Conservation (phyloP, 352 stramenopile genomes). For the Phytophthora constricta region DNA sequence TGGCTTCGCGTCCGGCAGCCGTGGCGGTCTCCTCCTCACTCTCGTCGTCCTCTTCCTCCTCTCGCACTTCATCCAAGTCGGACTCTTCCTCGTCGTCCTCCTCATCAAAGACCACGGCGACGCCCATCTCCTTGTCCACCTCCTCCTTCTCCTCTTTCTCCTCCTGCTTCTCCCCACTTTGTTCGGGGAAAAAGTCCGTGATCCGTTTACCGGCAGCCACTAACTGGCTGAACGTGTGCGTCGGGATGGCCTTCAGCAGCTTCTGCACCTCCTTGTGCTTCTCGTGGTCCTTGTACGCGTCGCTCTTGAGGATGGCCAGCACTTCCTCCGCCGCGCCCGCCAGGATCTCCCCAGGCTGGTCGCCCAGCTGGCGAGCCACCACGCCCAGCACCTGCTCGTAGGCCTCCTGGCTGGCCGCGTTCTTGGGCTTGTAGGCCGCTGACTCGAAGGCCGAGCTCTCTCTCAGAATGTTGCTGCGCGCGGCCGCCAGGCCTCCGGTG, state of each 20-base stretch:
- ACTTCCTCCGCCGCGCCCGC: slow-evolving; percentile 92
- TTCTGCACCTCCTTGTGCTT: slow-evolving; percentile 86
- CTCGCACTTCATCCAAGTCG: slow-evolving; percentile 92
- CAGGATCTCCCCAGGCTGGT: slow-evolving; percentile 92
- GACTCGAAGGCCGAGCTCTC: slow-evolving; percentile 79
- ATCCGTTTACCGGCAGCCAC: slow-evolving; percentile 89
- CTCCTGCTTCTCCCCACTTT: slow-evolving; percentile 36
- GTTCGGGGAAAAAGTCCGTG: slow-evolving; percentile 84
- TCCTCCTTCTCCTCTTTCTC: slow-evolving; percentile 39
- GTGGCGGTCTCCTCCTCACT: slow-evolving; percentile 48
- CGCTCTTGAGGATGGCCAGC: slow-evolving; percentile 93
- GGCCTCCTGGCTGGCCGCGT: slow-evolving; percentile 81
- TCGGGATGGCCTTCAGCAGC: slow-evolving; percentile 83
- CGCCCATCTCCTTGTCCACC: slow-evolving; percentile 98
- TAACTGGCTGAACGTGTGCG: slow-evolving; percentile 80
- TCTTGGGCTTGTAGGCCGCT: slow-evolving; percentile 90
- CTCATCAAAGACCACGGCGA: slow-evolving; percentile 98
- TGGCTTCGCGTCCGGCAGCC: slow-evolving; percentile 41
- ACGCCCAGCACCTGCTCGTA: slow-evolving; percentile 91
- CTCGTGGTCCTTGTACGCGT: slow-evolving; percentile 85
- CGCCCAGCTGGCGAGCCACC: slow-evolving; percentile 80
- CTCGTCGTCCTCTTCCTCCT: slow-evolving; percentile 69
- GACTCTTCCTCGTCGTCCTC: slow-evolving; percentile 96
- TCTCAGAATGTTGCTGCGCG: slow-evolving; percentile 68
- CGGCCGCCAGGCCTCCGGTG: slow-evolving; percentile 49